Evolutionary conservation across 1,139 yeast species (phyloP).

Genomic region (Diutina rugosa): DNA sequence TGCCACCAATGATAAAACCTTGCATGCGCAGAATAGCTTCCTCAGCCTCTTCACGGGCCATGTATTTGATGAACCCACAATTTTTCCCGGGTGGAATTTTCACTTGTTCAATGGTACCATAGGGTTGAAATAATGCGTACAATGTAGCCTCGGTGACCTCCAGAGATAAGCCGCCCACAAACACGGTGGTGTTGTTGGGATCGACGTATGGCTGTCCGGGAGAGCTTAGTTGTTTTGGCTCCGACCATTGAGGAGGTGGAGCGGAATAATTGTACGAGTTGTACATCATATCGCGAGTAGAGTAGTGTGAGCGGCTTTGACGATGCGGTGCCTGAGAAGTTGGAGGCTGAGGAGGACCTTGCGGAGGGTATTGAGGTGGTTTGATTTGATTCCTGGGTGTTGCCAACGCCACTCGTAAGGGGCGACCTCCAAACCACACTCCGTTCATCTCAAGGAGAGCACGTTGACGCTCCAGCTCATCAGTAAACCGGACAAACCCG

Average conservation of each 20-base stretch:
- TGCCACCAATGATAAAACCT: conserved; percentile 81
- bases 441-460: conserved; percentile 68
- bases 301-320: conserved; percentile 2
- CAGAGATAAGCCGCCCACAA: conserved; percentile 78
- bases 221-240: not conserved
- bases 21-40: conserved; percentile 86
- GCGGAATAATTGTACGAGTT: not conserved
- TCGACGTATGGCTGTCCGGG: conserved; percentile 32
- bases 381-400: conserved; percentile 30
- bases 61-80: conserved; percentile 85
- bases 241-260: not conserved
- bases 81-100: conserved; percentile 88
- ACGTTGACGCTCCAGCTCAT: conserved; percentile 48
- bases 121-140: conserved; percentile 63
- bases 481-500: conserved; percentile 62
- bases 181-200: conserved; percentile 84
- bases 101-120: conserved; percentile 75
- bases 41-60: conserved; percentile 73
- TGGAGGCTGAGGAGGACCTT: not conserved
- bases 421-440: conserved; percentile 61
- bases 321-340: not conserved
- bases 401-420: conserved; percentile 61
- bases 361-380: not conserved
- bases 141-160: conserved; percentile 69
- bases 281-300: not conserved